phyloP scores from a whole-genome alignment of 805 yeast species.

The Isabelozyma pseudorhagii region DNA sequence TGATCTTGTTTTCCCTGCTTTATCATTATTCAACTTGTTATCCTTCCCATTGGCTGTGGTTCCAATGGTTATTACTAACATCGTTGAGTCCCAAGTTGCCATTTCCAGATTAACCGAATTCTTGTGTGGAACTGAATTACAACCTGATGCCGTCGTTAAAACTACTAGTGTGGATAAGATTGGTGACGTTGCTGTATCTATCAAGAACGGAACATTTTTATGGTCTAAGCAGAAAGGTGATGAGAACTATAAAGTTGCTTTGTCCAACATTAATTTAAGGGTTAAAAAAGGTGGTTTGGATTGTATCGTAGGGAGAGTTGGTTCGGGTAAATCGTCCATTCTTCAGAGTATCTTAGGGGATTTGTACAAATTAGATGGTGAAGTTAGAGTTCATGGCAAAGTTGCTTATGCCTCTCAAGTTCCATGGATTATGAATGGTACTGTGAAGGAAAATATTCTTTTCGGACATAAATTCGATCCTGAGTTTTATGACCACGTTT shows the following conservation, averaged over 20 bases:
- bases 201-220: slow-evolving; percentile 67
- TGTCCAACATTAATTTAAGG: slow-evolving; percentile 56
- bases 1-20: slow-evolving; percentile 89
- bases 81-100: slow-evolving; percentile 89
- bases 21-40: slow-evolving; percentile 81
- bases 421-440: slow-evolving; percentile 97
- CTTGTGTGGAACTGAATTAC: slow-evolving; percentile 75
- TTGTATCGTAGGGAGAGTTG: slow-evolving; percentile 88
- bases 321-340: slow-evolving; percentile 84
- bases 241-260: slow-evolving; percentile 58
- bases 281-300: slow-evolving; percentile 75
- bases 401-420: slow-evolving; percentile 90
- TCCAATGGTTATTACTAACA: slow-evolving; percentile 83
- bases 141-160: slow-evolving; percentile 67
- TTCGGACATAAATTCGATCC: slow-evolving; percentile 87
- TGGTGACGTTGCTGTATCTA: slow-evolving; percentile 67
- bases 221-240: slow-evolving; percentile 71
- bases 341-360: slow-evolving; percentile 82
- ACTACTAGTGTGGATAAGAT: slow-evolving; percentile 43
- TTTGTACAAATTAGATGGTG: slow-evolving; percentile 70
- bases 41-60: slow-evolving; percentile 89
- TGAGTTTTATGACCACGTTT: slow-evolving; percentile 73
- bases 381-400: slow-evolving; percentile 67
- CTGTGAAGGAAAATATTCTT: slow-evolving; percentile 84
- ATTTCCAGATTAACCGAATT: slow-evolving; percentile 70